Conservation (phyloP, 805 yeast species). For the Lipomyces sp. region DNA sequence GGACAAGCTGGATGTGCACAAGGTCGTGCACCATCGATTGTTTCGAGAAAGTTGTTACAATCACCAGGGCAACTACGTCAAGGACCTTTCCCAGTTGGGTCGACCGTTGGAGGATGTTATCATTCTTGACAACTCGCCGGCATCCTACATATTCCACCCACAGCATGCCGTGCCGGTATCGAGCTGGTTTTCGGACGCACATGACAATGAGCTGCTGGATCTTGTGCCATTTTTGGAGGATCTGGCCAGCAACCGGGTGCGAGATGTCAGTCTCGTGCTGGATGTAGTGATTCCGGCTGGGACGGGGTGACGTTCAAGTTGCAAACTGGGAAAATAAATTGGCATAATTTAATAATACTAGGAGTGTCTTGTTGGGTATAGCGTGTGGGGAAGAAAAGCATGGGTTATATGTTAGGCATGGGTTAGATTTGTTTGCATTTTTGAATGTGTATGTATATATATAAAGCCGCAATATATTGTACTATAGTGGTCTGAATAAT, state of each 20-base stretch:
- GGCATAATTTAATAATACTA: no score
- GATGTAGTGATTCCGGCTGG: slow-evolving; percentile 56
- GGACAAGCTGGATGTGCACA: slow-evolving; percentile 79
- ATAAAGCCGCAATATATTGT: no score
- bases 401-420: background rate
- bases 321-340: no score
- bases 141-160: slow-evolving; percentile 97
- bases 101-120: slow-evolving; percentile 84
- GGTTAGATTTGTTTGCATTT: no score
- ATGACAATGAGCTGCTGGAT: slow-evolving; percentile 92
- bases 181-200: slow-evolving; percentile 97
- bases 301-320: background rate
- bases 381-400: background rate
- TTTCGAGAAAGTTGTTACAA: slow-evolving; percentile 94
- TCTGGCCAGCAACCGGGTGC: slow-evolving; percentile 67
- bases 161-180: slow-evolving; percentile 97
- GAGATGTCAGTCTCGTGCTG: slow-evolving; percentile 82
- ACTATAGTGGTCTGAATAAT: no score
- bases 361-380: background rate
- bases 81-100: slow-evolving; percentile 91
- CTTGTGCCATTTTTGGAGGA: slow-evolving; percentile 90
- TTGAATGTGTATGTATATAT: no score
- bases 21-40: slow-evolving; percentile 83
- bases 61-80: slow-evolving; percentile 92
- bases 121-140: slow-evolving; percentile 96